Conservation (phyloP, 768 basidiomycete species). For the Amanita phalloides region DNA sequence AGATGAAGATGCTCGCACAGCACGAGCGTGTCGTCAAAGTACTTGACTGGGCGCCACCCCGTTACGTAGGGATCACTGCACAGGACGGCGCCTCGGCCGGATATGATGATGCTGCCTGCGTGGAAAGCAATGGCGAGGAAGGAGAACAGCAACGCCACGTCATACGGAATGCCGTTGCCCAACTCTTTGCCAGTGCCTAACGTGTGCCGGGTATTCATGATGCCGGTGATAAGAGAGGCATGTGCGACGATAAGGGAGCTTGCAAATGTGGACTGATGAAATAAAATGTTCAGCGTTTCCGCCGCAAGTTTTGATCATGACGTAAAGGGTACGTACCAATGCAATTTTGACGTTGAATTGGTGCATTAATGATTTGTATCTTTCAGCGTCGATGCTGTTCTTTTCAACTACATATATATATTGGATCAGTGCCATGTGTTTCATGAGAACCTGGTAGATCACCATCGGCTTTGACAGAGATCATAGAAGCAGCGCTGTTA, state of each 20-base stretch:
- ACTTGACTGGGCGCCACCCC: not conserved
- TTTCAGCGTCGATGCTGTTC: not conserved
- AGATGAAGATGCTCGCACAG: not conserved
- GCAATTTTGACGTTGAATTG: constrained; percentile 1
- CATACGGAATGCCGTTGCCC: not conserved
- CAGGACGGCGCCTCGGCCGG: not conserved
- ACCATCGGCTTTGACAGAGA: not conserved
- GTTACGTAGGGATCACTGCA: not conserved
- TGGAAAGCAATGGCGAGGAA: constrained; percentile 2
- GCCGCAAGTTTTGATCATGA: not conserved
- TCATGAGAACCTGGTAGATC: not conserved
- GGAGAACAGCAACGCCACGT: not conserved
- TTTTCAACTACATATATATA: not conserved
- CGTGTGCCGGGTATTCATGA: not conserved
- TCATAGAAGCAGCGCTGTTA: no score
- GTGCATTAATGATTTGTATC: not conserved
- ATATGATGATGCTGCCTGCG: constrained; percentile 1
- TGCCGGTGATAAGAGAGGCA: not conserved
- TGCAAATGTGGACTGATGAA: not conserved
- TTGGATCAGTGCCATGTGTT: not conserved
- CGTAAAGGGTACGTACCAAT: not conserved
- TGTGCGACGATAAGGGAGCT: constrained; percentile 1
- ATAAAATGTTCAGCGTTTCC: not conserved
- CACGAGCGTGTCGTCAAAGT: not conserved
- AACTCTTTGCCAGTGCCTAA: not conserved